These are phyloP conservation scores for Mucor circinelloides DNA, from an alignment of 371 early-diverging fungal species.

Conservation along the genomic window DNA sequence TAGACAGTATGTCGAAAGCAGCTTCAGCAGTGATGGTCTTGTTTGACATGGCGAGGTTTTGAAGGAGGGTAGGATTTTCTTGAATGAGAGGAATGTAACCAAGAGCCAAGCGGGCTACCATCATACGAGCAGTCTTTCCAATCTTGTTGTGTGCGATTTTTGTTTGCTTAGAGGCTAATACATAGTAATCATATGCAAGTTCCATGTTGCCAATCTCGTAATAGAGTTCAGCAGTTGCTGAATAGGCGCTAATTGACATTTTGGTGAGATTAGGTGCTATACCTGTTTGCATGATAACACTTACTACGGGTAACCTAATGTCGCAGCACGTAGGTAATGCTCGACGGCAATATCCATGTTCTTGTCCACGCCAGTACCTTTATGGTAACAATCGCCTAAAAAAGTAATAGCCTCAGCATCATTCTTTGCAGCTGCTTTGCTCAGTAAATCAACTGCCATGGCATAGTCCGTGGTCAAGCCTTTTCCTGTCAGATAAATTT, in stretches of 20 bases:
- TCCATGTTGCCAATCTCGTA: conserved; percentile 38
- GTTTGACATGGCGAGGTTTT: not conserved
- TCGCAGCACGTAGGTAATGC: conserved; percentile 39
- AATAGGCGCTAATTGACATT: conserved; percentile 36
- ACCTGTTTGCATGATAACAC: not conserved
- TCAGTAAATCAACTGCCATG: conserved; percentile 78
- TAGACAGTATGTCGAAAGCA: conserved; percentile 32
- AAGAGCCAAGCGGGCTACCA: conserved; percentile 47
- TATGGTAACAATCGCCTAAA: conserved; percentile 55
- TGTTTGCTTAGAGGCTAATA: conserved; percentile 37
- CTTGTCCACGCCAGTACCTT: conserved; percentile 52
- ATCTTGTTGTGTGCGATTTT: conserved; percentile 32
- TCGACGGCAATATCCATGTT: conserved; percentile 65
- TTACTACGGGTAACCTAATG: conserved; percentile 43
- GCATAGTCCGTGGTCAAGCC: conserved; percentile 58
- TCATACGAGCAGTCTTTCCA: conserved; percentile 41
- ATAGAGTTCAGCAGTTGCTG: conserved; percentile 47
- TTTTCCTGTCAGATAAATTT: conserved; percentile 80
- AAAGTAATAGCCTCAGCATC: conserved; percentile 81
- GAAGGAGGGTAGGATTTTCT: not conserved
- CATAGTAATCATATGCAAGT: conserved; percentile 41
- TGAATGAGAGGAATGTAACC: conserved; percentile 34
- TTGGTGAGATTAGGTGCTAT: not conserved
- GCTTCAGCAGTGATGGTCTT: conserved; percentile 9
- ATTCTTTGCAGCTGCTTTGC: conserved; percentile 78